A percentile compares a stretch with the other conserved stretches of the same genome.
phyloP scores from a whole-genome alignment of 176 grass and related monocot species.

The Juncus effusus region DNA sequence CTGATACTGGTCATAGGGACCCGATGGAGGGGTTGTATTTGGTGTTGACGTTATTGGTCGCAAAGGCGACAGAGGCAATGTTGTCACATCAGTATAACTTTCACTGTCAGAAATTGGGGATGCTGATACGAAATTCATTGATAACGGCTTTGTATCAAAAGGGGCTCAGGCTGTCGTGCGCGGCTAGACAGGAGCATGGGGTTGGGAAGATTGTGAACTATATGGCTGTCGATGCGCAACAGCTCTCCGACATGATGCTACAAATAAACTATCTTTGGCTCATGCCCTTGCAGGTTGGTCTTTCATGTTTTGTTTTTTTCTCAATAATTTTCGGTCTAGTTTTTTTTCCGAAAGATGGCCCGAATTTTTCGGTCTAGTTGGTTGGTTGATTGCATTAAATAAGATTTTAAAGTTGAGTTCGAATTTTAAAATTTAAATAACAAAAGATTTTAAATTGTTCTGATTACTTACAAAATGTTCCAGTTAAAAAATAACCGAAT shows the following conservation, averaged over 20 bases:
- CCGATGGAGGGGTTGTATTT: constrained; percentile 40
- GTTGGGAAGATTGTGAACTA: constrained; percentile 97
- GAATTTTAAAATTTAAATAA: too few relatives aligned
- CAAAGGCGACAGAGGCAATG: constrained; percentile 65
- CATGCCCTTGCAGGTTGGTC: constrained; percentile 79
- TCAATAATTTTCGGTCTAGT: too few relatives aligned
- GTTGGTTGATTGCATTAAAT: neutral
- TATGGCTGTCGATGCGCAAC: constrained; percentile 99
- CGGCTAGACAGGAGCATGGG: constrained; percentile 63
- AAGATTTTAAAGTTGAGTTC: too few relatives aligned
- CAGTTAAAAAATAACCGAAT: too few relatives aligned
- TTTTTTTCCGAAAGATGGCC: too few relatives aligned
- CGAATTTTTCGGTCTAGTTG: too few relatives aligned
- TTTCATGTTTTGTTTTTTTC: neutral
- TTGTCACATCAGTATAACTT: constrained; percentile 97
- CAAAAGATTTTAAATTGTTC: too few relatives aligned
- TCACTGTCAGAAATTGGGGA: constrained; percentile 93
- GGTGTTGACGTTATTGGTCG: constrained; percentile 51
- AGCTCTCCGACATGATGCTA: constrained; percentile 94
- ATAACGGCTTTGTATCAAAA: constrained; percentile 87
- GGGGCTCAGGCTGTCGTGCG: constrained; percentile 72
- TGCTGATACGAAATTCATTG: constrained; percentile 78
- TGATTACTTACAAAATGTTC: too few relatives aligned
- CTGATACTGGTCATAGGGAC: neutral
- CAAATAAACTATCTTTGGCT: constrained; percentile 97